Base-by-base conservation (phyloP, 2,329 filamentous ascomycete genomes). In the Beauveria bassiana region DNA sequence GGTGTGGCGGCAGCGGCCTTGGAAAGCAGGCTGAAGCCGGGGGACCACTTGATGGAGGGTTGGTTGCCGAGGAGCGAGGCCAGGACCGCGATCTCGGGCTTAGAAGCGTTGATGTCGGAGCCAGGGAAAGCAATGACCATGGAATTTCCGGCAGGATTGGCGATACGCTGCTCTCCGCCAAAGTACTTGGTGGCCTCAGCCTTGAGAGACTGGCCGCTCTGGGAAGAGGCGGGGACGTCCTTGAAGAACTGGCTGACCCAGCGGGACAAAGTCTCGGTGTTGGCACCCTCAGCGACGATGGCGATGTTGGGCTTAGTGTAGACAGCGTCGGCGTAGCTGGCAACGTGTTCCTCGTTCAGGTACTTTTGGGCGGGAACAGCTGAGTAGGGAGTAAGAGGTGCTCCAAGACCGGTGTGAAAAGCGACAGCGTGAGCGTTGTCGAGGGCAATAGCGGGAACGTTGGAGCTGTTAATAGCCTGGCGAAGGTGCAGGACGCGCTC, bases 171-270 rank as follows among this genome's bases (percentile, higher is more conserved):
- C 82, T 99, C 92, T 72, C 95, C 96, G 75, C 95, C 95, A 72
- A 86, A 90, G 86, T 98, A 99, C 78, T 93, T 95, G 73, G 86
- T 84, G 66, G 89, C 81, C 67, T 85, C 77, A 64, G 80, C 78
- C 73, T 85, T 82, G 65, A 89, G 77, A 53, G 70, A 67, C 67
- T 82, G 75, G 70, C 81, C 78, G 71, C 78, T 76, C 68, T 77
- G 75, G 64, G 82, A 73, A 65, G 81, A 75, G 68, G 80, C 74
- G 62, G 87, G 83, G 55, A 89, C 81, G 63, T 83, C 81, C 74
- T 86, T 86, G 83, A 99, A 98, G 84, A 97, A 97, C 73, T 96
- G 86, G 72, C 87, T 86, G 65, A 96, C 87, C 93, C 93, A 98
- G 80, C 95, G 96, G 71, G 84, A 83, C 67, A 98, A 80, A 65